Percentiles rank a stretch among this genome's conserved stretches.
Conservation (phyloP, 1,284 basidiomycete genomes). For the Marasmius fiardii region DNA sequence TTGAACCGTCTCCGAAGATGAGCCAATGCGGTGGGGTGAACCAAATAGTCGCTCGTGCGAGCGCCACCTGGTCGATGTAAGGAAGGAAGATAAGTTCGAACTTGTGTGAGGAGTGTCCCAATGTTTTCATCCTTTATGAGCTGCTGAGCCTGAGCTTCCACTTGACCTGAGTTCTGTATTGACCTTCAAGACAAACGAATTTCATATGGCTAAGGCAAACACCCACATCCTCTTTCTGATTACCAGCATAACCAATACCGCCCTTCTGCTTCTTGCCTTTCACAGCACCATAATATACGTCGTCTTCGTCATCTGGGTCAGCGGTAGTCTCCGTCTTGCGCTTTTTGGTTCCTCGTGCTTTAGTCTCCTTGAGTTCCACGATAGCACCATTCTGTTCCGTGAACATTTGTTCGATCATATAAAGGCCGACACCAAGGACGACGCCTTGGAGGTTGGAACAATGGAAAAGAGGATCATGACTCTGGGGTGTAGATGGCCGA, state of each 20-base stretch:
- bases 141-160: conserved; percentile 73
- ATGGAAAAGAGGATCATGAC: conserved; percentile 71
- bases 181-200: neutral
- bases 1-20: conserved; percentile 88
- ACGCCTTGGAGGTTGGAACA: conserved; percentile 86
- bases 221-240: conserved; percentile 77
- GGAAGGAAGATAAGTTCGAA: conserved; percentile 78
- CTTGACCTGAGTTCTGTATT: conserved; percentile 69
- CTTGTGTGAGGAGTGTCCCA: conserved; percentile 59
- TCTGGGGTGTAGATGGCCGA: conserved; percentile 34
- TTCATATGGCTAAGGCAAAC: neutral
- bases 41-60: conserved; percentile 80
- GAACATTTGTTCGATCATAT: conserved; percentile 72
- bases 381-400: conserved; percentile 50
- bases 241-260: conserved; percentile 84
- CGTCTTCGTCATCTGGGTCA: conserved; percentile 56
- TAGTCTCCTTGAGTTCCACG: conserved; percentile 25
- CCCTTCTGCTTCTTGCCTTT: conserved; percentile 64
- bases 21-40: conserved; percentile 85
- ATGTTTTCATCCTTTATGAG: conserved; percentile 68
- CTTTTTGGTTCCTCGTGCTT: conserved; percentile 44
- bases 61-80: conserved; percentile 69
- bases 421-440: conserved; percentile 81
- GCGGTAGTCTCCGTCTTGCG: conserved; percentile 41
- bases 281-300: conserved; percentile 39